phyloP scores from a whole-genome alignment of 1,284 basidiomycete genomes.

The Leccinum holopus region DNA sequence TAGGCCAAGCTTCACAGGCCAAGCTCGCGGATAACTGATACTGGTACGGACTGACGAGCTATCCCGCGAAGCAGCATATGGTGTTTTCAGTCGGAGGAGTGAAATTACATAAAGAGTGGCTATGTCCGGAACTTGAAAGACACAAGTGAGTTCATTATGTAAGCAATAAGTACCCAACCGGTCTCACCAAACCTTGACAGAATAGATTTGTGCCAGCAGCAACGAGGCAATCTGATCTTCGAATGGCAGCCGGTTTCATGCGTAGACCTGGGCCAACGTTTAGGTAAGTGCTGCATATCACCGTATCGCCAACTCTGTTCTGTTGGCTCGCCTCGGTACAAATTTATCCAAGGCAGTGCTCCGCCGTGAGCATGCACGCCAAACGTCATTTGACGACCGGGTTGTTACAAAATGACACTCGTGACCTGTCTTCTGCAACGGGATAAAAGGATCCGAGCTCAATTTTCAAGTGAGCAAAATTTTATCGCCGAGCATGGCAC shows the following conservation, averaged over 20 bases:
- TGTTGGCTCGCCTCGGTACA: neutral
- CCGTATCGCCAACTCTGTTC: neutral
- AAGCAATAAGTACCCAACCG: too few species aligned
- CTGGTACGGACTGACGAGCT: neutral
- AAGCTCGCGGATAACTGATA: neutral
- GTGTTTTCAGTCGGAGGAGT: neutral
- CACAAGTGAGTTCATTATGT: too few species aligned
- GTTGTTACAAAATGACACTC: neutral
- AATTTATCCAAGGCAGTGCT: neutral
- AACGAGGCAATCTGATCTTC: neutral
- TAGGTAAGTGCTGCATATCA: neutral
- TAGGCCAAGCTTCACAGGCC: neutral
- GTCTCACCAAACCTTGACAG: neutral
- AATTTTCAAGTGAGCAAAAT: neutral
- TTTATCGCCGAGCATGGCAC: neutral
- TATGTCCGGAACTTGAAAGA: too few species aligned
- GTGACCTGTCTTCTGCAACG: neutral
- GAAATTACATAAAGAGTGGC: neutral
- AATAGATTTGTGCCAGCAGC: neutral
- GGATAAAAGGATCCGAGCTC: neutral
- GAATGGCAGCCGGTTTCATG: neutral
- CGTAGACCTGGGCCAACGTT: neutral
- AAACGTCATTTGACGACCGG: neutral
- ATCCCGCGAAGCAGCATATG: neutral
- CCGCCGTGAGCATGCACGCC: neutral